These are phyloP conservation scores for Podaxis sp. DNA, from an alignment of 768 basidiomycete genomes.

Conservation along the genomic window DNA sequence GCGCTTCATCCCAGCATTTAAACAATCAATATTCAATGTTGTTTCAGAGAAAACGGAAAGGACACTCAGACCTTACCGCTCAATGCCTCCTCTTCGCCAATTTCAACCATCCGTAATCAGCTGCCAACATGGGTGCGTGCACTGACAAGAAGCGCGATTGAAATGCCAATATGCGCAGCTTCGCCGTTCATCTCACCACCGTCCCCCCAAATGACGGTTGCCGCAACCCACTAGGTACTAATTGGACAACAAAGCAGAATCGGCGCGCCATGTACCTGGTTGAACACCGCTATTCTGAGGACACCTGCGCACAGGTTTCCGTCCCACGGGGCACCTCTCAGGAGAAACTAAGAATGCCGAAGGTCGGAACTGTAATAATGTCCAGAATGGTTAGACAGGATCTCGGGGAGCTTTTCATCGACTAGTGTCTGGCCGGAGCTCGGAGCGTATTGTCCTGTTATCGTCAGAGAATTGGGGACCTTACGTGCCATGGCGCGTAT, in stretches of 20 bases:
- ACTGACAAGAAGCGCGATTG: neutral
- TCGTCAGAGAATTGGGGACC: neutral
- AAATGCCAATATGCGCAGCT: neutral
- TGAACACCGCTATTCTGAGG: neutral
- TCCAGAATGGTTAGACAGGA: neutral
- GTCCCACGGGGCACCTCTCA: neutral
- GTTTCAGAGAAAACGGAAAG: neutral
- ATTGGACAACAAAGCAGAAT: slow-evolving; percentile 1
- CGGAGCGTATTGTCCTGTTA: neutral
- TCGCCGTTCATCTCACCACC: slow-evolving; percentile 3
- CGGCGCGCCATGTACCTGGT: slow-evolving; percentile 9
- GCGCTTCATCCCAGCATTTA: neutral
- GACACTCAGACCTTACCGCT: neutral
- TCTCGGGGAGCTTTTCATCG: neutral
- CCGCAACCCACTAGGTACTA: neutral
- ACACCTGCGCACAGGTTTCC: neutral
- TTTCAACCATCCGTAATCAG: neutral
- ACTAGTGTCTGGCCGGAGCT: neutral
- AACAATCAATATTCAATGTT: neutral
- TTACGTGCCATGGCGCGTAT: neutral
- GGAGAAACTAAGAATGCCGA: neutral
- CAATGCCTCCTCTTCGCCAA: neutral
- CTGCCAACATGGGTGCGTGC: neutral
- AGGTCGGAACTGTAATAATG: neutral
- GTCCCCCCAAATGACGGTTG: neutral